Evolutionary conservation across 768 basidiomycete species (phyloP).

Genomic region (Cyclocybe aegerita): DNA sequence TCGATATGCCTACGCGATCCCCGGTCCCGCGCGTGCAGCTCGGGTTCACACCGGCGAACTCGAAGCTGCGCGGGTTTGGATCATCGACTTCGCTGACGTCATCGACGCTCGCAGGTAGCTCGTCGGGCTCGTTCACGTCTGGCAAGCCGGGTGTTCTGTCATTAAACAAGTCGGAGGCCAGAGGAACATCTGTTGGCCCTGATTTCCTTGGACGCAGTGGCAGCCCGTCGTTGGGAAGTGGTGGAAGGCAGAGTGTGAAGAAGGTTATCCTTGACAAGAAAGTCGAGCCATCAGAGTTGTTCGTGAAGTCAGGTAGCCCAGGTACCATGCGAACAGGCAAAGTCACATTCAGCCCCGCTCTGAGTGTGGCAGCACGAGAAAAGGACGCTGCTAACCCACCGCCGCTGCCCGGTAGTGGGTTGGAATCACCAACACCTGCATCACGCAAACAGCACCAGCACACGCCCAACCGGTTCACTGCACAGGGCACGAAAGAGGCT

Average conservation of each 20-base stretch:
- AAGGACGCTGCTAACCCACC: slow-evolving; percentile 54
- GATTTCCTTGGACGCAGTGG: slow-evolving; percentile 64
- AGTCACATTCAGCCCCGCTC: slow-evolving; percentile 71
- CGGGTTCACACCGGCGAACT: slow-evolving; percentile 64
- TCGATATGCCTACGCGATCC: slow-evolving; percentile 73
- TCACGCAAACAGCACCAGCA: slow-evolving; percentile 36
- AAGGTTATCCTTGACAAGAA: slow-evolving; percentile 89
- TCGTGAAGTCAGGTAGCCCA: slow-evolving; percentile 50
- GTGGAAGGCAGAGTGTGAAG: slow-evolving; percentile 81
- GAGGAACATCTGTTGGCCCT: slow-evolving; percentile 41
- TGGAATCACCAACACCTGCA: slow-evolving; percentile 36
- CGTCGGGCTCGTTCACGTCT: slow-evolving; percentile 48
- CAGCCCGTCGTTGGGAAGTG: slow-evolving; percentile 68
- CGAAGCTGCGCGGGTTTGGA: slow-evolving; percentile 73
- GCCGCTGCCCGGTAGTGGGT: slow-evolving; percentile 19
- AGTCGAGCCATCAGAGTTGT: slow-evolving; percentile 70
- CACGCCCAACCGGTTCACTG: slow-evolving; percentile 41
- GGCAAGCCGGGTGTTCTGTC: slow-evolving; percentile 58
- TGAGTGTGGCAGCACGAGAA: slow-evolving; percentile 75
- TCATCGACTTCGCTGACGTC: slow-evolving; percentile 43
- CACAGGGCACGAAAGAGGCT: slow-evolving; percentile 30
- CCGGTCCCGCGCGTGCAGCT: slow-evolving; percentile 64
- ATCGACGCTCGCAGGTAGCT: slow-evolving; percentile 29
- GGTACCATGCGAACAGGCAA: slow-evolving; percentile 45
- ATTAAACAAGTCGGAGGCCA: slow-evolving; percentile 48